phyloP scores from a whole-genome alignment of 2,329 filamentous ascomycete species.

The Diaporthe helianthi region DNA sequence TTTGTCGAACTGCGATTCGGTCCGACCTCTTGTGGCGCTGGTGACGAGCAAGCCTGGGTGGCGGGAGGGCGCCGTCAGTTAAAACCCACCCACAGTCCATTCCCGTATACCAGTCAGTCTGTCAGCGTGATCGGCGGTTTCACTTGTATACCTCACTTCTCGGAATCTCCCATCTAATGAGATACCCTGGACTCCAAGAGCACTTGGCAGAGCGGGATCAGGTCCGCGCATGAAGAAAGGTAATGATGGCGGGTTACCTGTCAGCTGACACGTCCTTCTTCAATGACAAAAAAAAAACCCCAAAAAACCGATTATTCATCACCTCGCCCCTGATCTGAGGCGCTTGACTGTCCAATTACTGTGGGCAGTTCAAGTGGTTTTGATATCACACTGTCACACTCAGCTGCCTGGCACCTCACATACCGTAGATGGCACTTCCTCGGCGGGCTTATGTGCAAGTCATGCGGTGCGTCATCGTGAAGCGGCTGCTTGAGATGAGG shows the following conservation, averaged over 20 bases:
- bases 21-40: background rate
- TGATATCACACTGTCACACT: background rate
- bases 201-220: background rate
- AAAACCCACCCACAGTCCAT: background rate
- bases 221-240: background rate
- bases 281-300: too few relatives aligned
- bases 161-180: background rate
- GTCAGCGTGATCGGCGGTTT: background rate
- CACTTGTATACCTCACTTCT: background rate
- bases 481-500: background rate
- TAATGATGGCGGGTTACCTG: background rate
- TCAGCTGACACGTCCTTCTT: background rate
- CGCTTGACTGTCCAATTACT: constrained; percentile 1
- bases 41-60: background rate
- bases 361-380: background rate
- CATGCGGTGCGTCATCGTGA: background rate
- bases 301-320: background rate
- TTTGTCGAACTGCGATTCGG: constrained; percentile 5
- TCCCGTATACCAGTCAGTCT: background rate
- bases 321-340: background rate
- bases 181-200: background rate
- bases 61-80: background rate
- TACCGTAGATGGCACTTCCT: background rate
- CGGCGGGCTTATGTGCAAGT: background rate
- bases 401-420: background rate